These are phyloP conservation scores for Tilletia caries DNA, from an alignment of 1,284 basidiomycete species.

Conservation along the genomic window DNA sequence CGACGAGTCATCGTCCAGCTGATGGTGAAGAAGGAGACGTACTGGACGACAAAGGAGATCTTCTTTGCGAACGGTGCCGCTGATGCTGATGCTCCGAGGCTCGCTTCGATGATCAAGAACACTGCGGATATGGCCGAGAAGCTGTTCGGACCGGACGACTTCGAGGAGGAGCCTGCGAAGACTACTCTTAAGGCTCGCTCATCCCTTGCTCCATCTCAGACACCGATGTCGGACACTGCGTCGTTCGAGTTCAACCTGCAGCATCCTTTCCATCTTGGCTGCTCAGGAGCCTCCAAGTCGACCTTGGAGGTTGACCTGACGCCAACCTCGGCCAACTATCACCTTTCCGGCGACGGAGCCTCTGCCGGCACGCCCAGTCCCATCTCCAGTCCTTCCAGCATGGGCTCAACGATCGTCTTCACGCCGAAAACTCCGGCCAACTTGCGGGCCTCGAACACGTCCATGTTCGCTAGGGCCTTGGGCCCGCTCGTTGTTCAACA, in stretches of 20 bases:
- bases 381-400: not conserved
- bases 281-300: not conserved
- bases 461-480: not conserved
- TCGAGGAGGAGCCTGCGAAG: too few relatives aligned
- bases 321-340: not conserved
- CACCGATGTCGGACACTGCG: not conserved
- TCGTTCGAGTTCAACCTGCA: not conserved
- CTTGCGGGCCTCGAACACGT: not conserved
- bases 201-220: too few relatives aligned
- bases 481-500: not conserved
- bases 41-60: not conserved
- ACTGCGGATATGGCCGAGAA: not conserved
- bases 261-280: not conserved
- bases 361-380: not conserved
- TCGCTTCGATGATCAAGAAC: not conserved
- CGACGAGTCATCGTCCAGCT: not conserved
- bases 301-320: not conserved
- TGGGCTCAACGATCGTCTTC: not conserved
- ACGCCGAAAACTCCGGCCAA: not conserved
- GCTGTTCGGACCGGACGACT: not conserved
- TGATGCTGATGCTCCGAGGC: not conserved
- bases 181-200: too few relatives aligned
- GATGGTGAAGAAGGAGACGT: not conserved
- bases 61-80: not conserved
- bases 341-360: not conserved